Conservation (phyloP, 768 basidiomycete species). For the Suillus occidentalis region DNA sequence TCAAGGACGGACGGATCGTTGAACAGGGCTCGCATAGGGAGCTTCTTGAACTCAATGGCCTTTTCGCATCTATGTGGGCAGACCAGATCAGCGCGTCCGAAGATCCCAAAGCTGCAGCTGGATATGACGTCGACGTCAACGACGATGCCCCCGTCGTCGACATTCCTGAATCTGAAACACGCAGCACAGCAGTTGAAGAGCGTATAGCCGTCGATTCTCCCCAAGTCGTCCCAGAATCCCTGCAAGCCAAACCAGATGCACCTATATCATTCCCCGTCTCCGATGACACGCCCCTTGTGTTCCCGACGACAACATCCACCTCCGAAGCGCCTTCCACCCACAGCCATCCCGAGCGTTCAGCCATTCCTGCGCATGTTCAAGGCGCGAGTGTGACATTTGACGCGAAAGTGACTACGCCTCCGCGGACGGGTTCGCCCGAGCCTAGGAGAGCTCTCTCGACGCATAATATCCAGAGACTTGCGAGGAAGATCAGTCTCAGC, state of each 20-base stretch:
- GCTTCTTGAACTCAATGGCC: slow-evolving; percentile 65
- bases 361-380: slow-evolving; percentile 17
- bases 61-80: slow-evolving; percentile 88
- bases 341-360: slow-evolving; percentile 21
- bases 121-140: slow-evolving; percentile 19
- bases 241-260: slow-evolving; percentile 2
- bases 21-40: slow-evolving; percentile 83
- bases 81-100: slow-evolving; percentile 65
- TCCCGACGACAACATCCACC: slow-evolving; percentile 33
- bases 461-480: slow-evolving; percentile 83
- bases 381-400: slow-evolving; percentile 68
- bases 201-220: slow-evolving; percentile 17
- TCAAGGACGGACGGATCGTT: slow-evolving; percentile 85
- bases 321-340: slow-evolving; percentile 27
- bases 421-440: slow-evolving; percentile 73
- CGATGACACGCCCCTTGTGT: slow-evolving; percentile 23
- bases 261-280: slow-evolving; percentile 39
- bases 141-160: slow-evolving; percentile 21
- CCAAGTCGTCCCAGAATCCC: slow-evolving; percentile 14
- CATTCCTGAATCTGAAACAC: slow-evolving; percentile 18
- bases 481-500: slow-evolving; percentile 66
- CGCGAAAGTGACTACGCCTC: slow-evolving; percentile 52
- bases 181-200: slow-evolving; percentile 24
- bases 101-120: slow-evolving; percentile 23
- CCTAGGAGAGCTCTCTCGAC: slow-evolving; percentile 73